These are phyloP conservation scores for Eucalyptus guilfoylei DNA, from an alignment of 345 rosid genomes.

Conservation along the genomic window DNA sequence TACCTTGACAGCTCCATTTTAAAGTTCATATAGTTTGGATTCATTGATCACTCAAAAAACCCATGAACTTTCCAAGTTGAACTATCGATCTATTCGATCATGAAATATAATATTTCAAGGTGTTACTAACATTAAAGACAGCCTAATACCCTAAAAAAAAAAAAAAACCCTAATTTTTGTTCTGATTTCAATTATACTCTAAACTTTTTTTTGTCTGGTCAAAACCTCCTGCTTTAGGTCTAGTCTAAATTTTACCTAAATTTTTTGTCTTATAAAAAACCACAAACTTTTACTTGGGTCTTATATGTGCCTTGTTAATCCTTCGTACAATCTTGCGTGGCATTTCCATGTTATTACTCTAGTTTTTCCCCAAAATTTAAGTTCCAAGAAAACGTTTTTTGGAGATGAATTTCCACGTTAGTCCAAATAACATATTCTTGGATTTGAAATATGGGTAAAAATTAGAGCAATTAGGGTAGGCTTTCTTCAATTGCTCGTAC, in stretches of 20 bases:
- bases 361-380: background rate
- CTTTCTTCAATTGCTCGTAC: background rate
- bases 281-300: background rate
- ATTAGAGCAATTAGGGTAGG: background rate
- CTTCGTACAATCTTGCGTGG: background rate
- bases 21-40: background rate
- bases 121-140: background rate
- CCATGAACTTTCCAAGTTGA: background rate
- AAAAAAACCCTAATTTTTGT: accelerated
- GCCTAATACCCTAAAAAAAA: background rate
- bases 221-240: no score
- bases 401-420: background rate
- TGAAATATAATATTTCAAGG: background rate
- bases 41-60: background rate
- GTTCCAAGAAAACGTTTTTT: background rate
- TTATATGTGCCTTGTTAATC: background rate
- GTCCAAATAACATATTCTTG: background rate
- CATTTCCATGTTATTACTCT: background rate
- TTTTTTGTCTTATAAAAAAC: no score
- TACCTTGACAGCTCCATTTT: background rate
- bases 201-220: background rate
- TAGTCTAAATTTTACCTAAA: no score
- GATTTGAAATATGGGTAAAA: background rate
- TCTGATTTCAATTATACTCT: no score
- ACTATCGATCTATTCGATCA: background rate